A percentile compares a stretch with the other conserved stretches of the same genome.
phyloP scores from a whole-genome alignment of 768 basidiomycete species.

The Mycena maculata region DNA sequence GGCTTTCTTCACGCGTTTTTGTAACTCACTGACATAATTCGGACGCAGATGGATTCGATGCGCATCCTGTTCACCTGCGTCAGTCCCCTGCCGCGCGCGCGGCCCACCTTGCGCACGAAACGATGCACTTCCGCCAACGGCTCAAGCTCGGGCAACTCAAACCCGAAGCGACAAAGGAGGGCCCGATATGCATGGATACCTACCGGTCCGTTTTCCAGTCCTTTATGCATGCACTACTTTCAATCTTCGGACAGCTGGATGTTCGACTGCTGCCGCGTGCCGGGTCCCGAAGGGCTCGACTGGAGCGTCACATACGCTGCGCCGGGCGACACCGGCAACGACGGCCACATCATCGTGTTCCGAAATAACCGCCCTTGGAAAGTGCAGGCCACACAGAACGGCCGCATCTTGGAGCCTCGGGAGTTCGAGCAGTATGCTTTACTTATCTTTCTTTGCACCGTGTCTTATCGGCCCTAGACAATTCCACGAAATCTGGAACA shows the following conservation, averaged over 20 bases:
- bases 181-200: conserved; percentile 87
- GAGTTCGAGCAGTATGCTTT: conserved; percentile 71
- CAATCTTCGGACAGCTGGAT: too few relatives aligned
- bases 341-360: conserved; percentile 87
- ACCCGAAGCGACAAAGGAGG: conserved; percentile 76
- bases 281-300: conserved; percentile 78
- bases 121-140: conserved; percentile 78
- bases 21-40: neutral
- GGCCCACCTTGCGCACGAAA: conserved; percentile 74
- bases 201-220: too few relatives aligned
- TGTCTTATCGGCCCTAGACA: conserved; percentile 61
- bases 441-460: neutral
- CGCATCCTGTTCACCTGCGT: conserved; percentile 69
- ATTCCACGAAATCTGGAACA: conserved; percentile 76
- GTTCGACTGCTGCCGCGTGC: conserved; percentile 91
- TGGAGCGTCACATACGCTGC: conserved; percentile 79
- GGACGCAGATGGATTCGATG: conserved; percentile 78
- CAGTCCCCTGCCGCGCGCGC: conserved; percentile 74
- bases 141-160: conserved; percentile 73
- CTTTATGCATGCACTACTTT: too few relatives aligned
- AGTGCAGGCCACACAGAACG: conserved; percentile 68
- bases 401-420: conserved; percentile 67
- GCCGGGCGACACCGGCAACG: conserved; percentile 64
- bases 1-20: conserved; percentile 31
- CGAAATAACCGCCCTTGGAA: conserved; percentile 90